Evolutionary conservation across 2,329 filamentous ascomycete genomes (phyloP).

Genomic region (Pseudogymnoascus sp.): DNA sequence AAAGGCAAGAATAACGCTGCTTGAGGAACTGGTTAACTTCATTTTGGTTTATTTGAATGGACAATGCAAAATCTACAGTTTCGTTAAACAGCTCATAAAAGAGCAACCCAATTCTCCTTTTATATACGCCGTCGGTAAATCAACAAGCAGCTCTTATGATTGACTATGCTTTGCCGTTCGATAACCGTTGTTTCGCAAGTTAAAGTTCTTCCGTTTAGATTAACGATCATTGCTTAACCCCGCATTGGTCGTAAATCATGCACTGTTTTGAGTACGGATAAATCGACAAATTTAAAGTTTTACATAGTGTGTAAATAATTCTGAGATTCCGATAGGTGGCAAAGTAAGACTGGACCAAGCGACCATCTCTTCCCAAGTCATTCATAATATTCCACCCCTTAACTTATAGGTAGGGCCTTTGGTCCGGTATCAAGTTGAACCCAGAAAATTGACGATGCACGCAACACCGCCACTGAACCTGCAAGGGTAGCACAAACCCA

Average conservation of each 20-base stretch:
- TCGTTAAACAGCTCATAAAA: background rate
- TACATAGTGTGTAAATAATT: background rate
- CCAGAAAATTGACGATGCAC: background rate
- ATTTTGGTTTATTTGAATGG: background rate
- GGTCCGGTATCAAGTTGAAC: background rate
- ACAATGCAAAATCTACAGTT: background rate
- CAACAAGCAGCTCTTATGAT: background rate
- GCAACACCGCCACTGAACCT: background rate
- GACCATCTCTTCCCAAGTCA: background rate
- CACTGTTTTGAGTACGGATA: background rate
- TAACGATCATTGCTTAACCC: background rate
- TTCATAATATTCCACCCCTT: background rate
- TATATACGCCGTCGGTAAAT: background rate
- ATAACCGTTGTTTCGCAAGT: background rate
- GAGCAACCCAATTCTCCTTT: background rate
- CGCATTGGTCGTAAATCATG: background rate
- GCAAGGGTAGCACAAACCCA: background rate
- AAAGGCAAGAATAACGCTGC: background rate
- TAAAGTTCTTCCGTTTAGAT: background rate
- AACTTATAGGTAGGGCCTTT: background rate
- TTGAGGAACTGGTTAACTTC: background rate
- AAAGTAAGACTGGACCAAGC: background rate
- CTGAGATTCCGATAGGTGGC: background rate
- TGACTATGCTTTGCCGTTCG: background rate
- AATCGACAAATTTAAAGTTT: background rate